Evolutionary conservation across 495 filamentous ascomycete genomes (phyloP).

Genomic region (Penicillium salamii): DNA sequence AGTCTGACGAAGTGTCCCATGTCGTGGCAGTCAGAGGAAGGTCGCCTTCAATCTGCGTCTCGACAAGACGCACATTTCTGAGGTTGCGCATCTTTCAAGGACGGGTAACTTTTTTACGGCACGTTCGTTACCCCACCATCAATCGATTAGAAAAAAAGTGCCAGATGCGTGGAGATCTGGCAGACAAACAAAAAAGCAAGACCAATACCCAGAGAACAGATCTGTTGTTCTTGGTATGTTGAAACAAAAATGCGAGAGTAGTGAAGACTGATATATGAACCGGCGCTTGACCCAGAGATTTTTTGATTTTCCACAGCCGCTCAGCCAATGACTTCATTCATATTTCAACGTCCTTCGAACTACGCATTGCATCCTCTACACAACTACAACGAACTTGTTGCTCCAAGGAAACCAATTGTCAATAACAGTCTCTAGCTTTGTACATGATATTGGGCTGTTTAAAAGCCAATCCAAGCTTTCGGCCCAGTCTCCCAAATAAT

Average conservation of each 20-base stretch:
- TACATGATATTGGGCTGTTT: conserved; percentile 38
- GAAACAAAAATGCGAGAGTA: too few relatives aligned
- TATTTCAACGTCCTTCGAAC: conserved; percentile 34
- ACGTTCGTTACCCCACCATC: conserved; percentile 41
- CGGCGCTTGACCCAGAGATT: conserved; percentile 38
- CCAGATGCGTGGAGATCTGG: conserved; percentile 2
- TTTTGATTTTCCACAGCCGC: conserved; percentile 42
- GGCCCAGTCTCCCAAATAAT: conserved; percentile 18
- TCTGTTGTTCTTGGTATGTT: background rate
- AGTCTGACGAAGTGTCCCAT: conserved; percentile 73
- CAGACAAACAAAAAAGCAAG: conserved; percentile 1
- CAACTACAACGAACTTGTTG: conserved; percentile 16
- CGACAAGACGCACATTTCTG: conserved; percentile 63
- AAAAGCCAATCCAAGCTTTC: conserved; percentile 22
- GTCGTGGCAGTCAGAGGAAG: conserved; percentile 65
- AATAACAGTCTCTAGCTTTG: conserved; percentile 43
- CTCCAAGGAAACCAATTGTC: conserved; percentile 18
- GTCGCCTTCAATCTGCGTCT: conserved; percentile 52
- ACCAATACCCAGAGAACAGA: conserved; percentile 5
- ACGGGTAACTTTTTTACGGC: conserved; percentile 23
- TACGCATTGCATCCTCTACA: conserved; percentile 19
- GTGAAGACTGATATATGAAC: conserved; percentile 20
- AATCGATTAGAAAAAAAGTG: conserved; percentile 20
- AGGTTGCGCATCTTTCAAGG: conserved; percentile 69
- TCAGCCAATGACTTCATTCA: conserved; percentile 53